phyloP scores from a whole-genome alignment of 192 early-diverging fungal genomes.

The Phlyctochytrium planicorne region DNA sequence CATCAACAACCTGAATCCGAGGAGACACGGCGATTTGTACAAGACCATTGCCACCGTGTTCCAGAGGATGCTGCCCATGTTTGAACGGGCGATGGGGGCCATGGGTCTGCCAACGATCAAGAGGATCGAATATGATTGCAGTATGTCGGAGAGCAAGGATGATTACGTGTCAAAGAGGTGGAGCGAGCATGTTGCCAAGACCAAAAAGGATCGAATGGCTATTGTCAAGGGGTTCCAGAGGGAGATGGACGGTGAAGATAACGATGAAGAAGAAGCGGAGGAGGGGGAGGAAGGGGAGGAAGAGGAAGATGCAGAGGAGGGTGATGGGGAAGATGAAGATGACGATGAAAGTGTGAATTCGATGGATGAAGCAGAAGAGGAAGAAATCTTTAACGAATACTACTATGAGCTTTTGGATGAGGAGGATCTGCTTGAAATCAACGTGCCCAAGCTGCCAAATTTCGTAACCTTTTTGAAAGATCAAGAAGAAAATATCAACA shows the following conservation, averaged over 20 bases:
- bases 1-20: conserved; percentile 75
- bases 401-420: neutral
- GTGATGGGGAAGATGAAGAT: neutral
- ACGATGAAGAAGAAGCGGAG: conserved; percentile 13
- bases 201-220: neutral
- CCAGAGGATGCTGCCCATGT: conserved; percentile 59
- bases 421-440: neutral
- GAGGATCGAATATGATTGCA: neutral
- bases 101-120: neutral
- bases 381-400: neutral
- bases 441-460: neutral
- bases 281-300: conserved; percentile 23
- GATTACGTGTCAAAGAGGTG: neutral
- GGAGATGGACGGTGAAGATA: conserved; percentile 23
- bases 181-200: neutral
- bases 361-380: neutral
- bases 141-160: neutral
- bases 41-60: conserved; percentile 50
- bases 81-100: conserved; percentile 42
- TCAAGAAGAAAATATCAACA: neutral
- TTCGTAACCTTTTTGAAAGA: neutral
- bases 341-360: conserved; percentile 3
- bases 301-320: conserved; percentile 10
- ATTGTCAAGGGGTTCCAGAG: neutral
- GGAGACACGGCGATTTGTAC: conserved; percentile 47